Percentiles rank a stretch among this genome's conserved stretches.
Conservation (phyloP, 331 rosid species). For the Rosa hybrid region DNA sequence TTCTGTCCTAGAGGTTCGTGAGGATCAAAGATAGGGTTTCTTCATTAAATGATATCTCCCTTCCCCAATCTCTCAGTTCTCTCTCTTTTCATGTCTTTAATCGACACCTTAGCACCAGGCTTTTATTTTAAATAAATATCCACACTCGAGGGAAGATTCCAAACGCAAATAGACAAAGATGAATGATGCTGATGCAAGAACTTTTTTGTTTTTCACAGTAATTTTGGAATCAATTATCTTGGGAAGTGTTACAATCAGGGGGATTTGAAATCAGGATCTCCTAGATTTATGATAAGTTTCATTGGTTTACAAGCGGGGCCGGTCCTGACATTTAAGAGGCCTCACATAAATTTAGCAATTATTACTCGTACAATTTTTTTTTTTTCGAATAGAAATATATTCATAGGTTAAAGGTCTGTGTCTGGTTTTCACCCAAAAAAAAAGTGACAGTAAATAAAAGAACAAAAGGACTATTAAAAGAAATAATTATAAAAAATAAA, state of each 20-base stretch:
- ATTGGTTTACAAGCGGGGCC: background rate
- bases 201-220: background rate
- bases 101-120: slow-evolving; percentile 24
- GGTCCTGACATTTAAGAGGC: too few species aligned
- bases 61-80: slow-evolving; percentile 26
- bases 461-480: too few species aligned
- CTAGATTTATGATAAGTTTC: background rate
- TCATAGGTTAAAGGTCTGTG: too few species aligned
- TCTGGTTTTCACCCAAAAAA: too few species aligned
- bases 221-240: background rate
- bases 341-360: too few species aligned
- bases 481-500: too few species aligned
- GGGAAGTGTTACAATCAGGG: background rate
- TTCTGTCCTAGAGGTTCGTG: slow-evolving; percentile 12
- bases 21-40: slow-evolving; percentile 54
- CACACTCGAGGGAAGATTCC: too few species aligned
- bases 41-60: slow-evolving; percentile 60
- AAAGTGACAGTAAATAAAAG: too few species aligned
- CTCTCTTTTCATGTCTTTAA: slow-evolving; percentile 70
- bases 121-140: too few species aligned
- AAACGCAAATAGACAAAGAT: background rate
- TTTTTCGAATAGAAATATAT: too few species aligned
- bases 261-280: background rate
- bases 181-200: background rate
- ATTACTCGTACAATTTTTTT: too few species aligned